Conservation (phyloP, 768 basidiomycete genomes). For the Terana coerulea region DNA sequence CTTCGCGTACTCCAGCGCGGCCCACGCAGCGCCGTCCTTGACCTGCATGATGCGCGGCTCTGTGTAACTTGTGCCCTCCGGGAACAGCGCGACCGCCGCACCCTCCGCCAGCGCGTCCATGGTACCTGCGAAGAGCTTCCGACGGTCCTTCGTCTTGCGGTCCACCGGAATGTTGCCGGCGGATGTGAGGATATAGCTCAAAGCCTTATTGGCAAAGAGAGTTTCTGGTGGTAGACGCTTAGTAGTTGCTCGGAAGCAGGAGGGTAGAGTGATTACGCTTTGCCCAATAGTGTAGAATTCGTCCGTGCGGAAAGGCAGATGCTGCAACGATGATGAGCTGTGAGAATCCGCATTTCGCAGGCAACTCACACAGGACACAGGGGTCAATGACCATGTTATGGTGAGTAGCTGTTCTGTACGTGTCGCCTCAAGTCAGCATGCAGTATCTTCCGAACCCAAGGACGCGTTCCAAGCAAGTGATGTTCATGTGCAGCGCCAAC, state of each 20-base stretch:
- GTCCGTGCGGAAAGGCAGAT: slow-evolving; percentile 73
- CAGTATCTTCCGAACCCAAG: no score
- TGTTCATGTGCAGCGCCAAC: no score
- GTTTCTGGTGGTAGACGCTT: background rate
- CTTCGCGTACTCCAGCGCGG: slow-evolving; percentile 87
- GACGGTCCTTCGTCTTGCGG: slow-evolving; percentile 89
- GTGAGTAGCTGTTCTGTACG: slow-evolving; percentile 71
- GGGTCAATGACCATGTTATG: slow-evolving; percentile 97
- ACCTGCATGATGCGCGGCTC: slow-evolving; percentile 91
- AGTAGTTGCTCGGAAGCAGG: background rate
- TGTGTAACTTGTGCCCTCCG: slow-evolving; percentile 91
- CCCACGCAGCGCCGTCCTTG: slow-evolving; percentile 94
- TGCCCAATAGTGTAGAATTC: slow-evolving; percentile 90
- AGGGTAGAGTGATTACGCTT: slow-evolving; percentile 56
- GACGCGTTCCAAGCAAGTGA: no score
- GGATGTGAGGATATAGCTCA: slow-evolving; percentile 71
- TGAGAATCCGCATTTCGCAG: slow-evolving; percentile 8
- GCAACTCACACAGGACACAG: slow-evolving; percentile 65
- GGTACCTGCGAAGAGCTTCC: slow-evolving; percentile 82
- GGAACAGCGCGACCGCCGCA: slow-evolving; percentile 87
- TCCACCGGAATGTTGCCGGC: slow-evolving; percentile 99
- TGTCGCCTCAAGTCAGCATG: no score
- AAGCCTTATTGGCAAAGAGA: slow-evolving; percentile 76
- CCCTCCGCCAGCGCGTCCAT: slow-evolving; percentile 81
- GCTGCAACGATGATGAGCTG: slow-evolving; percentile 38